phyloP scores from a whole-genome alignment of 2,329 filamentous ascomycete species.

The Pezicula carpinea region DNA sequence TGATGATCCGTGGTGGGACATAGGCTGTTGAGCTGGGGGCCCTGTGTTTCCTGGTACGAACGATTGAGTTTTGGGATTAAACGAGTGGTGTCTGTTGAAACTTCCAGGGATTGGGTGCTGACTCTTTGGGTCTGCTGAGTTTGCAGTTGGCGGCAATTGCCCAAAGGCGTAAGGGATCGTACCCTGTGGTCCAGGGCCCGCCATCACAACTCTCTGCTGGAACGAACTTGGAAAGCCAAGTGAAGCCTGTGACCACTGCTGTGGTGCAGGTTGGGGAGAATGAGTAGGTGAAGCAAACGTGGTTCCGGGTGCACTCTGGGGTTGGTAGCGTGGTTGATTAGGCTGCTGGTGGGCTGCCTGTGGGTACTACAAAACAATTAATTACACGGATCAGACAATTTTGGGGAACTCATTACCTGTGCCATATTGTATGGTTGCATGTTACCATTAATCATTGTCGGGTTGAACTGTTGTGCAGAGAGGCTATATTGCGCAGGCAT shows the following conservation, averaged over 20 bases:
- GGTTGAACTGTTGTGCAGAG: constrained; percentile 24
- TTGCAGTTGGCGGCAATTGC: constrained; percentile 66
- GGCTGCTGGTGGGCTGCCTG: constrained; percentile 8
- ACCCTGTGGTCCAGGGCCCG: constrained; percentile 16
- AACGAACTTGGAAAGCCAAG: constrained; percentile 24
- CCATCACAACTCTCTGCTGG: constrained; percentile 21
- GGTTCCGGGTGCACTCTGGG: constrained; percentile 27
- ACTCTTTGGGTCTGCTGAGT: constrained; percentile 66
- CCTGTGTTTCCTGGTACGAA: constrained; percentile 68
- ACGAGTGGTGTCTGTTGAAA: constrained; percentile 77
- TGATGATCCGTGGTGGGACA: constrained; percentile 28
- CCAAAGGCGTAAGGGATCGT: constrained; percentile 68
- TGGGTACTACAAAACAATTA: constrained; percentile 18
- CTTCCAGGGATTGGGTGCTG: constrained; percentile 83
- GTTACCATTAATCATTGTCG: constrained; percentile 36
- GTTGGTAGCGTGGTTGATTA: constrained; percentile 25
- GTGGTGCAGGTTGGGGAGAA: constrained; percentile 21
- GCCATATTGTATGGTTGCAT: constrained; percentile 22
- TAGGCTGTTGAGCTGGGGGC: constrained; percentile 39
- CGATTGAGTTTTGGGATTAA: constrained; percentile 91
- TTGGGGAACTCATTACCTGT: constrained; percentile 17
- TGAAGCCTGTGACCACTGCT: constrained; percentile 25
- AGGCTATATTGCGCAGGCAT: constrained; percentile 38
- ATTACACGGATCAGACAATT: constrained; percentile 5
- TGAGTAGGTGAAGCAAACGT: constrained; percentile 29